These are phyloP conservation scores for Mortierella sp. DNA, from an alignment of 371 early-diverging fungal species.

Conservation along the genomic window DNA sequence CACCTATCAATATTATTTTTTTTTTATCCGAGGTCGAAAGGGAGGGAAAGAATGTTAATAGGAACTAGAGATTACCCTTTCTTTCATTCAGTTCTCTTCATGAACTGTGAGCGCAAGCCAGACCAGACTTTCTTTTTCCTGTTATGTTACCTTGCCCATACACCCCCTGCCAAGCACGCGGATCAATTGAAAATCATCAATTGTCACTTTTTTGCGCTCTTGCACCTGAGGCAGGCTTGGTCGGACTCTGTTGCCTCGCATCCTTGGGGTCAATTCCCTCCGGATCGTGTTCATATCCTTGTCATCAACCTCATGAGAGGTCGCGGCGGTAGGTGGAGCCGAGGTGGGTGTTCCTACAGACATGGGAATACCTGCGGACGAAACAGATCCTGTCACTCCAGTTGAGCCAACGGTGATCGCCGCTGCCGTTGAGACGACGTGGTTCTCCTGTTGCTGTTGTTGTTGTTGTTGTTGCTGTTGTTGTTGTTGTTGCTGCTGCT, in stretches of 20 bases:
- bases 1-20: constrained; percentile 52
- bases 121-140: too few species aligned
- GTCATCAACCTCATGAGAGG: not conserved
- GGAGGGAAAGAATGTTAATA: not conserved
- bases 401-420: not conserved
- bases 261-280: constrained; percentile 12
- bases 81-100: not conserved
- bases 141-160: constrained; percentile 77
- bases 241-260: constrained; percentile 28
- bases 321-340: not conserved
- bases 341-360: not conserved
- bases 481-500: not conserved
- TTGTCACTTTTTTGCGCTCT: constrained; percentile 32
- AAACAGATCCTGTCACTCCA: too few species aligned
- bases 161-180: constrained; percentile 79
- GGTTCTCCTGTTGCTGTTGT: not conserved
- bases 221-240: constrained; percentile 40
- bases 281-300: not conserved
- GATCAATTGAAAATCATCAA: constrained; percentile 72
- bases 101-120: not conserved
- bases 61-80: not conserved
- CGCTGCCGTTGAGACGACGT: not conserved
- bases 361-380: not conserved
- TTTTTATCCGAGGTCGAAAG: not conserved
- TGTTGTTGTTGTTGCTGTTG: not conserved